Base-by-base conservation (phyloP, 805 yeast species). In the Kluyveromyces siamensis region DNA sequence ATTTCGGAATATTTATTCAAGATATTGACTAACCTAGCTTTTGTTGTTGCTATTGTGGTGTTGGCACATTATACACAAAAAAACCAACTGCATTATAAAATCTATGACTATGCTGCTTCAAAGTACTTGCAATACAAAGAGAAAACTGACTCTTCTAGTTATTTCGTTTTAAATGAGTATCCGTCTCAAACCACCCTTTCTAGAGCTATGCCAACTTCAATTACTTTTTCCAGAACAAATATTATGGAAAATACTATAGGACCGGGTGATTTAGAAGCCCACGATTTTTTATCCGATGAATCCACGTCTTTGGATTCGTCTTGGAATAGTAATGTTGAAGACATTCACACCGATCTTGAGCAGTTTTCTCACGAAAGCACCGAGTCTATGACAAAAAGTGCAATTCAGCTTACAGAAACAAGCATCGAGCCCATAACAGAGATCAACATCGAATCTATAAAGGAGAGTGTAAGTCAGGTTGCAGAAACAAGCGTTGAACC, bases 11-110 rank as follows among this genome's bases (percentile, higher is more conserved):
- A 58, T 44, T 14, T 63, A 2, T 54, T 57, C 46, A 55, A 48
- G 21, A 50, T 61, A 11, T 47, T 66, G 16, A 40, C 56, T 33
- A 65, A 65, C 40, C 41, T 57, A 18, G 41, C 62, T n/a, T 27
- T 65, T 6, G 46, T 65, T 14, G 59, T 57, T 9, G n/a, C 56
- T 1, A 25, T 66, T 6, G 61, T 66, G 8, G 52, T 47, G 7
- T 35, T 54, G 16, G 56, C 60, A 2, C 63, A 66, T 40, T 18
- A 57, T 6, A 50, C 53, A 8, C 57, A 59, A 48, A 52, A 61
- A 37, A 50, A 60, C 47, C 55, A 63, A 27, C 40, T 59, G 21
- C 65, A 64, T 45, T 40, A 41, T 2, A 58, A 56, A 41, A 45
- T 50, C 2, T 55, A 50, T 38, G 47, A 37, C 14, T 59, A 52